Percentiles rank a stretch among this genome's conserved stretches.
Conservation (phyloP, 306 rosid genomes). For the Herpetospermum pedunculosum region DNA sequence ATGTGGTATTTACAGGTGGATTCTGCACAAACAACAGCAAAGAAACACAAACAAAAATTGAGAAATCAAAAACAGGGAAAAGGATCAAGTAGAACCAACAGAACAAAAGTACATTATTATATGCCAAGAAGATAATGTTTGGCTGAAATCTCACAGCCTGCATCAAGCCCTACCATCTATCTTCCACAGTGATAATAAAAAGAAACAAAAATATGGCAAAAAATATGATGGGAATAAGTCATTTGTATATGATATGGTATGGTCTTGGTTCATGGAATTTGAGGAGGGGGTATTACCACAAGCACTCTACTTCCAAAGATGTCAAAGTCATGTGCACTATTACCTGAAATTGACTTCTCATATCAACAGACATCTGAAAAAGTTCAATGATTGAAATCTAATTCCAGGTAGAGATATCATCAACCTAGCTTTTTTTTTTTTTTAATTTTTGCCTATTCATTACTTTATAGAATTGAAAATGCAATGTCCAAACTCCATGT, state of each 20-base stretch:
- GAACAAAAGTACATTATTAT: constrained; percentile 1
- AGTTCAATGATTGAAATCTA: constrained; percentile 5
- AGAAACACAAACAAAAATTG: neutral
- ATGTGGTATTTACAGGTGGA: neutral
- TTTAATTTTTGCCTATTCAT: neutral
- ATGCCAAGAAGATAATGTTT: constrained; percentile 3
- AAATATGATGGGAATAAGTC: neutral
- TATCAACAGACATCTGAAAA: constrained; percentile 5
- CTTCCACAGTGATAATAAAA: neutral
- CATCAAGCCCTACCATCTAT: neutral
- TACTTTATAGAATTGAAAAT: neutral
- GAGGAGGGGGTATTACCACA: constrained; percentile 10
- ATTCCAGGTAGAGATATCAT: constrained; percentile 1
- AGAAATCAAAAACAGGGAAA: neutral
- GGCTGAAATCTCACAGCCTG: neutral
- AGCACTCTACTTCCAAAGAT: neutral
- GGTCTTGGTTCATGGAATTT: neutral
- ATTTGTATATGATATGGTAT: neutral
- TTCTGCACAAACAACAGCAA: constrained; percentile 1
- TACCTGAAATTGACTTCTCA: constrained; percentile 3
- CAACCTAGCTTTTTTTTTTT: constrained; percentile 1
- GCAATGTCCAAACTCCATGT: neutral
- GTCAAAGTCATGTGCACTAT: neutral
- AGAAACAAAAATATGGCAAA: constrained; percentile 6
- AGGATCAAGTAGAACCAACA: neutral